A percentile compares a stretch with the other conserved stretches of the same genome.
Conservation (phyloP, 2,329 filamentous ascomycete species). For the Colletotrichum ledebouriae region DNA sequence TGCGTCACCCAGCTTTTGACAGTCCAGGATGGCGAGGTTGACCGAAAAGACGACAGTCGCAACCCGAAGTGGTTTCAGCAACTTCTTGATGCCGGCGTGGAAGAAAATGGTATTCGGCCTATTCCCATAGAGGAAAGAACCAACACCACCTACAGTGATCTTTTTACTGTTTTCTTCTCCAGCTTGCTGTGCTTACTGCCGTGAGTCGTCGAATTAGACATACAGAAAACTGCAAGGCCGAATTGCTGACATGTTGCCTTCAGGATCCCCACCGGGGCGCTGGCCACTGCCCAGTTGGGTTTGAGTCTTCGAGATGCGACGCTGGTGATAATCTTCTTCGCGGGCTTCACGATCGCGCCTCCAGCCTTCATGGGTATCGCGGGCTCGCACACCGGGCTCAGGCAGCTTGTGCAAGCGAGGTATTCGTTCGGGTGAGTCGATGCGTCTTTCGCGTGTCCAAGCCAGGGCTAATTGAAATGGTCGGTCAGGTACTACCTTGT, state of each 20-base stretch:
- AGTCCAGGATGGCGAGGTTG: slow-evolving; percentile 50
- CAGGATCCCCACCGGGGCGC: slow-evolving; percentile 70
- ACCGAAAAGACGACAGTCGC: slow-evolving; percentile 48
- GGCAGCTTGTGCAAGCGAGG: slow-evolving; percentile 72
- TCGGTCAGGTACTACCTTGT: slow-evolving; percentile 61
- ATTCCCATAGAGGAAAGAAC: slow-evolving; percentile 68
- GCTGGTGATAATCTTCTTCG: slow-evolving; percentile 72
- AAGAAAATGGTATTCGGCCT: slow-evolving; percentile 68
- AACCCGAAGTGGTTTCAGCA: slow-evolving; percentile 58
- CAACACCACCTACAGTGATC: slow-evolving; percentile 64
- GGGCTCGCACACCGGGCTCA: slow-evolving; percentile 68
- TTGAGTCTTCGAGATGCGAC: slow-evolving; percentile 68
- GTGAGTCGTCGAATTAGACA: slow-evolving; percentile 53
- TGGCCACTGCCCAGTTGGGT: slow-evolving; percentile 67
- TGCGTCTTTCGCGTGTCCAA: not conserved
- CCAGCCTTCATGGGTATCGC: slow-evolving; percentile 68
- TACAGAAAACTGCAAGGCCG: not conserved
- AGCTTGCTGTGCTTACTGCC: slow-evolving; percentile 69
- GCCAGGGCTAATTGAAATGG: slow-evolving; percentile 11
- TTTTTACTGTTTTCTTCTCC: slow-evolving; percentile 73
- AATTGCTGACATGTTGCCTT: slow-evolving; percentile 8
- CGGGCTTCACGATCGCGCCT: slow-evolving; percentile 64
- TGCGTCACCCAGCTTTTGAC: slow-evolving; percentile 46
- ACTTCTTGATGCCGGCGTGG: slow-evolving; percentile 61
- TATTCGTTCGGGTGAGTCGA: slow-evolving; percentile 67